Base-by-base conservation (phyloP, 805 yeast genomes). In the Candida adriatica region DNA sequence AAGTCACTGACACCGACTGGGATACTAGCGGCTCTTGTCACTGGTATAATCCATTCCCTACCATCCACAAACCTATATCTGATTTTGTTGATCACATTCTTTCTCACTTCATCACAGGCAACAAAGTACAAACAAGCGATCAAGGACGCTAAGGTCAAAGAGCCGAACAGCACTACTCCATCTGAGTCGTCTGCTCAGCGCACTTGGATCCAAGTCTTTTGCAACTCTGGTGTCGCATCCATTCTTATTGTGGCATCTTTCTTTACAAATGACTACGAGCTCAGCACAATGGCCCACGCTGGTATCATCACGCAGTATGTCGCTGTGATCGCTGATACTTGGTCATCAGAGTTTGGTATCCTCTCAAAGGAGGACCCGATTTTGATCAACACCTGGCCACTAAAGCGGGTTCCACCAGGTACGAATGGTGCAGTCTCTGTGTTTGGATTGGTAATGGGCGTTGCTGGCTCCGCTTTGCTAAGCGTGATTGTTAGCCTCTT, bases 301-400 rank as follows among this genome's bases (percentile, higher is more conserved):
- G 59, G 56, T 3, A 33, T 50, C 6, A 43, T 48, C 19, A 45
- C 49, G 6, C 69, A 66, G 23, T 66, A 66, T 35, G 59, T 61
- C 6, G 67, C 67, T 2, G 70, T 62, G 13, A 61, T 59, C 6
- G 61, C 70, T 5, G 71, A 66, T 36, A 64, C 71, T 1, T 65
- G 66, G 65, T 66, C 72, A 4, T 62, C 68, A 2, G 72, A 66
- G 33, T 44, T 66, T 13, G 72, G 72, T 2, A 64, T 66, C 8
- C 42, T 66, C 13, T 61, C 70, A 2, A 46, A 39, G 17, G 30
- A 53, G 13, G 33, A 42, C 3, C 70, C 72, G 4, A 40, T 61
- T 15, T 48, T 66, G 19, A 62, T 66, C 33, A 63, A 68, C 6
- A 58, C 64, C 14, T 23, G 8, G 25, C 25, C 25, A 6, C 48